phyloP scores from a whole-genome alignment of 495 filamentous ascomycete genomes.

The Articulospora tetracladia region DNA sequence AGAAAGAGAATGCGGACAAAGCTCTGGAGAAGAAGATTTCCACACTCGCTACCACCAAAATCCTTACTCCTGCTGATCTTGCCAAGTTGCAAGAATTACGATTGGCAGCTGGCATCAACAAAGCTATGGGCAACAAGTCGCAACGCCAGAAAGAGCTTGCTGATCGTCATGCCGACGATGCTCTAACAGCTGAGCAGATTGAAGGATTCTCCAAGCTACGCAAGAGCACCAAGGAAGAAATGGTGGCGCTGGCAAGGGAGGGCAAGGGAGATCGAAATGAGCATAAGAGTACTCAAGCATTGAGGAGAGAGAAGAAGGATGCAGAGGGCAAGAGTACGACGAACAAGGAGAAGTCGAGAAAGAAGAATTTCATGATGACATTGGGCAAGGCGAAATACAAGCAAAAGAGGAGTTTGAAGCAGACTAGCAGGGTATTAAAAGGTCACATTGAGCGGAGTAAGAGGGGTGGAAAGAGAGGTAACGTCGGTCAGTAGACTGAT shows the following conservation, averaged over 20 bases:
- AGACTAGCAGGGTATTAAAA: slow-evolving; percentile 73
- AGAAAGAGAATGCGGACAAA: slow-evolving; percentile 32
- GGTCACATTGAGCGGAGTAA: slow-evolving; percentile 81
- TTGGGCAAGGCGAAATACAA: slow-evolving; percentile 90
- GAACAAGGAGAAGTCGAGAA: slow-evolving; percentile 93
- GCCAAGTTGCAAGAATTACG: slow-evolving; percentile 88
- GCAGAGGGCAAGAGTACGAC: slow-evolving; percentile 89
- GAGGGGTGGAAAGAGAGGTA: slow-evolving; percentile 78
- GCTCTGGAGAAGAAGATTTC: slow-evolving; percentile 41
- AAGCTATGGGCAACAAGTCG: slow-evolving; percentile 42
- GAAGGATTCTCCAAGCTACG: slow-evolving; percentile 67
- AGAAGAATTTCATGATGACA: slow-evolving; percentile 99
- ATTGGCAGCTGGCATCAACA: slow-evolving; percentile 63
- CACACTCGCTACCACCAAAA: slow-evolving; percentile 76
- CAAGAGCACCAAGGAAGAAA: slow-evolving; percentile 76
- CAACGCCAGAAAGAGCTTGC: slow-evolving; percentile 43
- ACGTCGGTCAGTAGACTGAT: slow-evolving; percentile 34
- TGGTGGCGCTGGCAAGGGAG: slow-evolving; percentile 71
- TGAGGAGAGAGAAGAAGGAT: slow-evolving; percentile 78
- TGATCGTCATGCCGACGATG: slow-evolving; percentile 70
- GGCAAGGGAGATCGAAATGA: slow-evolving; percentile 68
- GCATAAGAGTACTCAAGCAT: slow-evolving; percentile 77
- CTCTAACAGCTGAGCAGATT: slow-evolving; percentile 82
- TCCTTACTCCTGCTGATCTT: slow-evolving; percentile 89
- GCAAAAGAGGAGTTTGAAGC: slow-evolving; percentile 84